Evolutionary conservation across 1,139 yeast species (phyloP).

Genomic region (Hansenula sp.): DNA sequence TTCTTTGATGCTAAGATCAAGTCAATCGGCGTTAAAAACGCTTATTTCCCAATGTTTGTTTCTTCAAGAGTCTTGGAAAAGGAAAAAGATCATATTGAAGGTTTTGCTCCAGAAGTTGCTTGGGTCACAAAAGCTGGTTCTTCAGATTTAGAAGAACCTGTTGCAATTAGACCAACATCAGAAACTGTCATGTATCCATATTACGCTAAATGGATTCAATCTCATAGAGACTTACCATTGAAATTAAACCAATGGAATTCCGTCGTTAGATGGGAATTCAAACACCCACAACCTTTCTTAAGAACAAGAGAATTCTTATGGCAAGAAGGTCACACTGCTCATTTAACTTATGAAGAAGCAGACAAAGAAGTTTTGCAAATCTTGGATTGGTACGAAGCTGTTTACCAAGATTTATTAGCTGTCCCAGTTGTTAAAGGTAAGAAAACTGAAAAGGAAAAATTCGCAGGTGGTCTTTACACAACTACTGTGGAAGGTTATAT

Average conservation of each 20-base stretch:
- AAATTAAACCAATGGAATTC: slow-evolving; percentile 99
- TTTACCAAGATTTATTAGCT: slow-evolving; percentile 89
- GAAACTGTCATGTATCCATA: slow-evolving; percentile 99
- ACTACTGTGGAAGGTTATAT: slow-evolving; percentile 96
- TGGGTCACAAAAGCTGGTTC: slow-evolving; percentile 98
- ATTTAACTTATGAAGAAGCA: slow-evolving; percentile 77
- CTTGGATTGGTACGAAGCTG: slow-evolving; percentile 77
- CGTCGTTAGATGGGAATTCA: slow-evolving; percentile 99
- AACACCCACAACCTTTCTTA: slow-evolving; percentile 98
- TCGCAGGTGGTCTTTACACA: slow-evolving; percentile 96
- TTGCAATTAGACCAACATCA: slow-evolving; percentile 98
- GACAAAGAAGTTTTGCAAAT: slow-evolving; percentile 80
- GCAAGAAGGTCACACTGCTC: slow-evolving; percentile 99
- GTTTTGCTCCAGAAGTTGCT: slow-evolving; percentile 99
- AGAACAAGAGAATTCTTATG: slow-evolving; percentile 98
- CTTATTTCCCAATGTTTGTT: slow-evolving; percentile 99
- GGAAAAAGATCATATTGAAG: slow-evolving; percentile 98
- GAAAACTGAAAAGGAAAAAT: slow-evolving; percentile 96
- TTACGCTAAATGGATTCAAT: slow-evolving; percentile 98
- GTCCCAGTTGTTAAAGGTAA: slow-evolving; percentile 95
- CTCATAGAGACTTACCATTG: slow-evolving; percentile 96
- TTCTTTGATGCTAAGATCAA: slow-evolving; percentile 83
- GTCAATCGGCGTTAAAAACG: slow-evolving; percentile 85
- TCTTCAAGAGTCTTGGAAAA: slow-evolving; percentile 88
- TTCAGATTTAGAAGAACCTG: slow-evolving; percentile 94